These are phyloP conservation scores for Nakataea oryzae DNA, from an alignment of 2,329 filamentous ascomycete genomes.

Conservation along the genomic window DNA sequence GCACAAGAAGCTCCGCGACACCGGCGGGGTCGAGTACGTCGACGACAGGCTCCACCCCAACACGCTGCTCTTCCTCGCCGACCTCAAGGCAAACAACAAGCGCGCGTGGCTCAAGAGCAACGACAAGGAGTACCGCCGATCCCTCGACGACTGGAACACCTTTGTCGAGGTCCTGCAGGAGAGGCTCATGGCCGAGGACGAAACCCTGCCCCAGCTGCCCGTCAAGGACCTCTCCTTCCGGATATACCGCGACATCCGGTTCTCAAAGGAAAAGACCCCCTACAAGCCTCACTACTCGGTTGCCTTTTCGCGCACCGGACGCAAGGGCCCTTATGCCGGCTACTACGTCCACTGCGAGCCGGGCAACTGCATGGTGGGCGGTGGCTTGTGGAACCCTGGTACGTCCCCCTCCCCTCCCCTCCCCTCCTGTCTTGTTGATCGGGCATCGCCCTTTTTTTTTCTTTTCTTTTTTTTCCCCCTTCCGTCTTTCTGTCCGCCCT, in stretches of 20 bases:
- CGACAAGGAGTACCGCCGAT: constrained; percentile 67
- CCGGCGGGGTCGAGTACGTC: constrained; percentile 34
- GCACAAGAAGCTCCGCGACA: constrained; percentile 27
- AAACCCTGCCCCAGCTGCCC: constrained; percentile 77
- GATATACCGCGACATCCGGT: constrained; percentile 79
- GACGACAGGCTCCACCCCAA: constrained; percentile 45
- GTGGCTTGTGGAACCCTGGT: constrained; percentile 65
- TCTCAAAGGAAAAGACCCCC: constrained; percentile 73
- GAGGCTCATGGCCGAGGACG: constrained; percentile 56
- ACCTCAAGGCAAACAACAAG: constrained; percentile 49
- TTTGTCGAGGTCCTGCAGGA: constrained; percentile 66
- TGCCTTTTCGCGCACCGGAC: constrained; percentile 77
- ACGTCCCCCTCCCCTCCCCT: too few species aligned
- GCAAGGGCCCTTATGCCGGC: constrained; percentile 77
- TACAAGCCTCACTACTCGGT: constrained; percentile 82
- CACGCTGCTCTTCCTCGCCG: constrained; percentile 45
- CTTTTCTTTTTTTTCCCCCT: too few species aligned
- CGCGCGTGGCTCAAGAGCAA: constrained; percentile 55
- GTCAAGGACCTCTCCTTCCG: constrained; percentile 79
- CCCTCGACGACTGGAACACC: constrained; percentile 70
- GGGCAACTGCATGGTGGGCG: constrained; percentile 58
- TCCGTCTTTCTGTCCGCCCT: not conserved
- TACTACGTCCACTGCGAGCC: constrained; percentile 85
- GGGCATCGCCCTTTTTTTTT: not conserved
- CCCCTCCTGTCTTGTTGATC: too few species aligned